Base-by-base conservation (phyloP, 768 basidiomycete species). In the Lyophyllum atratum region DNA sequence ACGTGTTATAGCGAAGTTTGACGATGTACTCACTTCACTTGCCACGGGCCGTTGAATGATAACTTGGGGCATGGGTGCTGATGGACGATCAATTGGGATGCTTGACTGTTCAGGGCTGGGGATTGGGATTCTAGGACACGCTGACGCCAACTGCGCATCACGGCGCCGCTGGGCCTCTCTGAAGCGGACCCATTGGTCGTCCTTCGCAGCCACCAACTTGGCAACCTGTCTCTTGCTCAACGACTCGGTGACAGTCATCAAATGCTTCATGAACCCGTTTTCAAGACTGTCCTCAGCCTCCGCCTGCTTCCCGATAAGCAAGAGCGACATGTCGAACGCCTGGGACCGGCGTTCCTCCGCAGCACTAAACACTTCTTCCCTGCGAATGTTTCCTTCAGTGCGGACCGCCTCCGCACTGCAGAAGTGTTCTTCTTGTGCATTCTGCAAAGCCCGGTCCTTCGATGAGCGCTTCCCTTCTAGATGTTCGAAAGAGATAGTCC, bases 281-380 rank as follows among this genome's bases (percentile, higher is more conserved):
- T 57, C 56, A 2, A 47, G 26, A 15, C 39, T 33, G 9, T 19
- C 17, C 25, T 51, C 55, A 12, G 49, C 49, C 31, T 50, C 55
- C 3, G 43, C 43, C 44, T 50, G 49, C 22, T 37, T 50, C 15
- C 52, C 50, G 15, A 52, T 46, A 15, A 46, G 22, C 1, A 17
- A 37, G 12, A 57, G 8, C 2, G 31, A 31, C 17, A 34, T 19
- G 15, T 46, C 45, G 25, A 58, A 53, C 1, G 24, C 31, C 4
- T 53, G 50, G 0, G 44, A 37, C 4, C 21, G 26, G 3, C 56
- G 56, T n/a, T 40, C 26, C 37, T 53, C 51, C 17, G 50, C n/a
- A 15, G 45, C 46, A 15, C 49, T 26, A 24, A 53, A 52, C 8
- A 31, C 19, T 17, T 29, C 46, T 1, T 53, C 28, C 2, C 46